Percentiles rank a stretch among this genome's conserved stretches.
Conservation (phyloP, 371 early-diverging fungal species). For the Smittium culicis region DNA sequence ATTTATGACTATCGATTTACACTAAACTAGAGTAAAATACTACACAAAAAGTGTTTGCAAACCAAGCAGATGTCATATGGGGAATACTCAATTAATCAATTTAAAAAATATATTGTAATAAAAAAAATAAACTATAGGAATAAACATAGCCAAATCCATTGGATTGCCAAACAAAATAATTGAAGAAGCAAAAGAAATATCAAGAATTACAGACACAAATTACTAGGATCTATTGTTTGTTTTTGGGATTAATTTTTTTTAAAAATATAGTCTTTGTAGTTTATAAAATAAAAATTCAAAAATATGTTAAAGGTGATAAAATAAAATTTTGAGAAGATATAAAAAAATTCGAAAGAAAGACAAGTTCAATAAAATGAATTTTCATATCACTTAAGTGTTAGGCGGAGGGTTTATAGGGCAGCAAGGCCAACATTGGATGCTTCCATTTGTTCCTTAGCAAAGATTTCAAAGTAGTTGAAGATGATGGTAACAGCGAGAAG, state of each 20-base stretch:
- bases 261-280: neutral
- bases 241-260: constrained; percentile 1
- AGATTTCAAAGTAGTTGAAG: constrained; percentile 98
- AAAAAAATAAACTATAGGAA: constrained; percentile 18
- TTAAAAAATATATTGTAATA: neutral
- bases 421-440: constrained; percentile 33
- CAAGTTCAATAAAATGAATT: neutral
- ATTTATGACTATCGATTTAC: too few species aligned
- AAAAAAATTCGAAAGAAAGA: constrained; percentile 2
- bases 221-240: neutral
- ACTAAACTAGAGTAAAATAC: too few species aligned
- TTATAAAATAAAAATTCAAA: neutral
- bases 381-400: neutral
- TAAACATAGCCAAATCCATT: constrained; percentile 19
- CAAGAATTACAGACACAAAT: constrained; percentile 11
- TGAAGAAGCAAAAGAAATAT: constrained; percentile 18
- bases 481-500: constrained; percentile 98
- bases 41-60: too few species aligned
- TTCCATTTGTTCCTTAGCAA: constrained; percentile 87
- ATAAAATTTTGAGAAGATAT: neutral
- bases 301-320: neutral
- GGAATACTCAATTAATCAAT: constrained; percentile 4
- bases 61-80: constrained; percentile 13
- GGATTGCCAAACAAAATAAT: constrained; percentile 20
- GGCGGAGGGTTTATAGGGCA: neutral